phyloP scores from a whole-genome alignment of 257 asterid genomes.

The Solanum bulbocastanum region DNA sequence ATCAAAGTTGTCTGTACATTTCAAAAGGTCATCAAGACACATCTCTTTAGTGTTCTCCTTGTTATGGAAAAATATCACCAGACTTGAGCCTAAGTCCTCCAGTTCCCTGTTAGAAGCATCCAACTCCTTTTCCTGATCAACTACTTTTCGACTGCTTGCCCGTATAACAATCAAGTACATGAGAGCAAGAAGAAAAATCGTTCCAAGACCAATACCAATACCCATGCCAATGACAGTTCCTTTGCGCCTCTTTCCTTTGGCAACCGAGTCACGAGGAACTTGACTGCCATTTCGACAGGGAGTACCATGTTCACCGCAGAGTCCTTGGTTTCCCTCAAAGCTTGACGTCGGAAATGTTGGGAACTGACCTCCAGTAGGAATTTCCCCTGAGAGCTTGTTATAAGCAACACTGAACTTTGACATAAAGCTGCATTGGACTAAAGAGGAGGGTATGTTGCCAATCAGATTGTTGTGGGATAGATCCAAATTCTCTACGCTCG shows the following conservation, averaged over 20 bases:
- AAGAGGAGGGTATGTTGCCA: slow-evolving; percentile 56
- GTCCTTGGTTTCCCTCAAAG: slow-evolving; percentile 56
- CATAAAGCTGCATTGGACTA: slow-evolving; percentile 42
- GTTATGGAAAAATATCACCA: slow-evolving; percentile 50
- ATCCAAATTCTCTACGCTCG: slow-evolving; percentile 55
- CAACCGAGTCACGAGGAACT: slow-evolving; percentile 9
- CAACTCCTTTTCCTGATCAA: slow-evolving; percentile 26
- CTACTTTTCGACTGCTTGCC: slow-evolving; percentile 17
- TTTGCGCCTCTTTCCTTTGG: slow-evolving; percentile 13
- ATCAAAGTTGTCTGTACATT: slow-evolving; percentile 50
- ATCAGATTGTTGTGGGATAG: slow-evolving; percentile 51
- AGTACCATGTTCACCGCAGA: slow-evolving; percentile 46
- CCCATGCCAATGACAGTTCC: slow-evolving; percentile 34
- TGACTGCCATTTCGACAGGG: slow-evolving; percentile 16
- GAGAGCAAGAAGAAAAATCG: slow-evolving; percentile 29
- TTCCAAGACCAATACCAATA: slow-evolving; percentile 48
- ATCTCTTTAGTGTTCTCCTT: slow-evolving; percentile 28
- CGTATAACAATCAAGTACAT: slow-evolving; percentile 25
- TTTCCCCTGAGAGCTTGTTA: slow-evolving; percentile 46
- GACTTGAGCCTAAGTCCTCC: slow-evolving; percentile 37
- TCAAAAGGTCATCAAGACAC: slow-evolving; percentile 52
- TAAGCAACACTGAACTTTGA: slow-evolving; percentile 54
- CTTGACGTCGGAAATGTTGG: slow-evolving; percentile 43
- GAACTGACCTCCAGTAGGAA: slow-evolving; percentile 61
- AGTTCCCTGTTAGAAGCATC: slow-evolving; percentile 21